phyloP scores from a whole-genome alignment of 163 green algal genomes.

The Prototheca cutis region DNA sequence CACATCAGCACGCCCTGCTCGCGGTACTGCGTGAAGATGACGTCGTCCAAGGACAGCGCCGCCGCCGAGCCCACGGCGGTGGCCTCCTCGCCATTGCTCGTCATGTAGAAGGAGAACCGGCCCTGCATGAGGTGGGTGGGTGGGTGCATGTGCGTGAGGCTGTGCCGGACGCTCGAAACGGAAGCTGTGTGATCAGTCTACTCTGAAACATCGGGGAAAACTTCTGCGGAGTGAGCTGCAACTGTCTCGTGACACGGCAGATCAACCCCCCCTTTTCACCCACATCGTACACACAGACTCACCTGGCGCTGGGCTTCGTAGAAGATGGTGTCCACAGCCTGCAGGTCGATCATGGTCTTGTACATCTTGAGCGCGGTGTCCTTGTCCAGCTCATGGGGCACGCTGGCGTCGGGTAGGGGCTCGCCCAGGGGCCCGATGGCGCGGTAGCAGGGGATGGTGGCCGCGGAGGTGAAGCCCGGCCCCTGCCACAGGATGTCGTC shows the following conservation, averaged over 20 bases:
- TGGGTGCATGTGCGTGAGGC: background rate
- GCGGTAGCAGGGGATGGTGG: slow-evolving; percentile 47
- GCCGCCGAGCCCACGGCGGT: slow-evolving; percentile 59
- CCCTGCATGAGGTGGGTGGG: slow-evolving; percentile 30
- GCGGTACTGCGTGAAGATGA: slow-evolving; percentile 39
- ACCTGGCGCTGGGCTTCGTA: slow-evolving; percentile 82
- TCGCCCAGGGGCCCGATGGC: slow-evolving; percentile 37
- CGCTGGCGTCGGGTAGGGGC: slow-evolving; percentile 25
- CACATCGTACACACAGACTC: too few species aligned
- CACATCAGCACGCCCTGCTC: slow-evolving; percentile 79
- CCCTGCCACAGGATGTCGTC: slow-evolving; percentile 14
- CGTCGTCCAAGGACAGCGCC: slow-evolving; percentile 48
- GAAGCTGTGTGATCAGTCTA: background rate
- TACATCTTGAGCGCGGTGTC: slow-evolving; percentile 43
- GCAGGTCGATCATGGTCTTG: slow-evolving; percentile 50
- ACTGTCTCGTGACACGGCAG: too few species aligned
- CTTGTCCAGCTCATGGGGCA: slow-evolving; percentile 36
- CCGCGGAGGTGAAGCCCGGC: slow-evolving; percentile 1
- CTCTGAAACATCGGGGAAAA: too few species aligned
- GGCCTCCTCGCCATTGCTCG: slow-evolving; percentile 68
- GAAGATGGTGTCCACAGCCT: slow-evolving; percentile 74
- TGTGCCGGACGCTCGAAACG: background rate
- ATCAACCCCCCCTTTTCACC: too few species aligned
- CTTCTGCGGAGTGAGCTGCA: too few species aligned
- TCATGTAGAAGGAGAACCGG: slow-evolving; percentile 85